Base-by-base conservation (phyloP, 768 basidiomycete genomes). In the Leccinellum rugosiceps region DNA sequence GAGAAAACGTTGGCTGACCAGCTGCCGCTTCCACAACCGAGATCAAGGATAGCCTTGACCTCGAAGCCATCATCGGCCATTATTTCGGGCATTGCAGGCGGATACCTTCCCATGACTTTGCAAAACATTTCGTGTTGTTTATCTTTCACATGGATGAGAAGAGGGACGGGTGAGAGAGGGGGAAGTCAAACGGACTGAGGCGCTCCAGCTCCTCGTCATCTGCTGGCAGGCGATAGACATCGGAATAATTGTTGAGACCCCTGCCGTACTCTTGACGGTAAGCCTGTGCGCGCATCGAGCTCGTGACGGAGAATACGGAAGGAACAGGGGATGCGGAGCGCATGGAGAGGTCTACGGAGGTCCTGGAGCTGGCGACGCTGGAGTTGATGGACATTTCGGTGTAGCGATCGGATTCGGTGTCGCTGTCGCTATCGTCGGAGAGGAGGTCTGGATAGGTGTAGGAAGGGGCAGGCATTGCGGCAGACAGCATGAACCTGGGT, bases 11-110 rank as follows among this genome's bases (percentile, higher is more conserved):
- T 50, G 45, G 46, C 78, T 57, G 61, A 89, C 90, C 90, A 92
- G 60, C 78, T 82, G 48, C 89, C 90, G 61, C 84, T 87, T 15
- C 90, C 90, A 65, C 90, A 90, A 7, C 90, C 90, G 23, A 92
- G 78, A 71, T 92, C 90, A 15, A 92, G 75, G 50, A 80, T 76
- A 6, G 83, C 75, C 69, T 90, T 91, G 25, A 71, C 75, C 62
- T 85, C 80, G 17, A 82, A 83, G 15, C 73, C 74, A 63, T 85
- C 80, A 35, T 86, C 81, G 23, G 75, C 79, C 78, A 92, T 79
- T 52, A 90, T 72, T 47, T 84, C 75, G 17, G 71, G 64, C 63
- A 92, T 70, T 5, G 79, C 77, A 8, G 82, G 80, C 0, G 85
- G 82, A 61, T 88, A 92, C 65, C 82, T 84, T 53, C 88, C 88